Percentiles rank a stretch among this genome's conserved stretches.
These are phyloP conservation scores for Ophiostoma australiae DNA, from an alignment of 2,329 filamentous ascomycete genomes.

Conservation along the genomic window DNA sequence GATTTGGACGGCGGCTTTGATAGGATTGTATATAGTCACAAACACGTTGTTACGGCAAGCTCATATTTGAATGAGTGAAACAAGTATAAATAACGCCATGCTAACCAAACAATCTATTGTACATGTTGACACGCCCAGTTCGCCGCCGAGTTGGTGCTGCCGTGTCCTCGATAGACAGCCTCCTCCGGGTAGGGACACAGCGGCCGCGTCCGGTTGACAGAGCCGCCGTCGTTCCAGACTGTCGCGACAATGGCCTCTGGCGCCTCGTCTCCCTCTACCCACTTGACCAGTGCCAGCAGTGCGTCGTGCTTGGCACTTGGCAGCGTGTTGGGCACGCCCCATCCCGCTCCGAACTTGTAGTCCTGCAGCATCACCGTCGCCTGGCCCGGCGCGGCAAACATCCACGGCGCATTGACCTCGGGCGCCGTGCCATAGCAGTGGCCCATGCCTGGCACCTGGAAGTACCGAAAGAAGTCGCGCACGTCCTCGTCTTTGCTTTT, in stretches of 20 bases:
- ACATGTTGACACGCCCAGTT: not conserved
- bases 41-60: not conserved
- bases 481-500: conserved; percentile 28
- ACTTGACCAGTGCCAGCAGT: conserved; percentile 34
- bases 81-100: not conserved
- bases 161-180: not conserved
- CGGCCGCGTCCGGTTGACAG: not conserved
- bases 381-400: conserved; percentile 34
- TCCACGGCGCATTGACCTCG: conserved; percentile 35
- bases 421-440: conserved; percentile 41
- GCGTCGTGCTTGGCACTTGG: conserved; percentile 35
- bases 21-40: conserved; percentile 12
- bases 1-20: not conserved
- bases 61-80: not conserved
- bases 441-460: conserved; percentile 47
- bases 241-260: not conserved
- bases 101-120: not conserved
- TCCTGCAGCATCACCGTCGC: conserved; percentile 24
- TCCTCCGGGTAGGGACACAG: not conserved
- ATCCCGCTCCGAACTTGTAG: conserved; percentile 23
- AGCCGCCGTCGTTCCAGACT: not conserved
- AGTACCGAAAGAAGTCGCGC: conserved; percentile 48
- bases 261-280: conserved; percentile 27
- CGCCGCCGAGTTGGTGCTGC: not conserved
- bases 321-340: conserved; percentile 24